These are phyloP conservation scores for Themeda triandra DNA, from an alignment of 176 grass and related monocot species.

Conservation along the genomic window DNA sequence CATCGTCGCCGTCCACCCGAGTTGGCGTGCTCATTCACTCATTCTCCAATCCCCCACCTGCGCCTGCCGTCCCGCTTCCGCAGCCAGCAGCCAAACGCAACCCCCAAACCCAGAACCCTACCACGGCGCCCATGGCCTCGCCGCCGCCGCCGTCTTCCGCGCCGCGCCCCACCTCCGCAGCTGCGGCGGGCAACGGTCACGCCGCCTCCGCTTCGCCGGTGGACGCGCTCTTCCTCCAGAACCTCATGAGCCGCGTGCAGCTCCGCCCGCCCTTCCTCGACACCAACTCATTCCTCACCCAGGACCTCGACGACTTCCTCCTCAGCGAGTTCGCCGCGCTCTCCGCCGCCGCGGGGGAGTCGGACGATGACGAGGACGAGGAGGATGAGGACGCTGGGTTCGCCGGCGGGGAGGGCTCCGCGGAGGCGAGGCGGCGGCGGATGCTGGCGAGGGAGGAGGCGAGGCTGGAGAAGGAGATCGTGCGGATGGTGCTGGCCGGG, in stretches of 20 bases:
- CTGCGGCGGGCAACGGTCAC: background rate
- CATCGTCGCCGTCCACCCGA: background rate
- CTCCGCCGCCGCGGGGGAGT: slow-evolving; percentile 29
- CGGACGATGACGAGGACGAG: slow-evolving; percentile 34
- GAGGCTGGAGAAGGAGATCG: slow-evolving; percentile 88
- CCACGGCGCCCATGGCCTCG: slow-evolving; percentile 38
- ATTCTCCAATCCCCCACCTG: background rate
- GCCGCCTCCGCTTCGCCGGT: slow-evolving; percentile 35
- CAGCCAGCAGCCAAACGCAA: background rate
- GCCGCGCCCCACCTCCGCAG: slow-evolving; percentile 12
- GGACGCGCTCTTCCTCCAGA: slow-evolving; percentile 78
- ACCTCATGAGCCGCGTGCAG: slow-evolving; percentile 86
- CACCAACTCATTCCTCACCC: slow-evolving; percentile 95
- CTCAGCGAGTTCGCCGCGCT: slow-evolving; percentile 67
- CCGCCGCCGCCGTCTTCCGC: slow-evolving; percentile 31
- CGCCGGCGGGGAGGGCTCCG: slow-evolving; percentile 25
- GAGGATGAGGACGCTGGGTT: slow-evolving; percentile 21
- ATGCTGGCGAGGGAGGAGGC: slow-evolving; percentile 68
- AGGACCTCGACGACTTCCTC: slow-evolving; percentile 80
- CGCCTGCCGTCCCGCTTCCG: slow-evolving; percentile 4
- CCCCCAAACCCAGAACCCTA: slow-evolving; percentile 49
- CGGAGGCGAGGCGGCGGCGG: slow-evolving; percentile 51
- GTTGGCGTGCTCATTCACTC: background rate
- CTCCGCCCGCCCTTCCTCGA: slow-evolving; percentile 91
- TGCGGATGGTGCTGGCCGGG: slow-evolving; percentile 55